phyloP scores from a whole-genome alignment of 371 early-diverging fungal species.

The Syncephalastrum racemosum region DNA sequence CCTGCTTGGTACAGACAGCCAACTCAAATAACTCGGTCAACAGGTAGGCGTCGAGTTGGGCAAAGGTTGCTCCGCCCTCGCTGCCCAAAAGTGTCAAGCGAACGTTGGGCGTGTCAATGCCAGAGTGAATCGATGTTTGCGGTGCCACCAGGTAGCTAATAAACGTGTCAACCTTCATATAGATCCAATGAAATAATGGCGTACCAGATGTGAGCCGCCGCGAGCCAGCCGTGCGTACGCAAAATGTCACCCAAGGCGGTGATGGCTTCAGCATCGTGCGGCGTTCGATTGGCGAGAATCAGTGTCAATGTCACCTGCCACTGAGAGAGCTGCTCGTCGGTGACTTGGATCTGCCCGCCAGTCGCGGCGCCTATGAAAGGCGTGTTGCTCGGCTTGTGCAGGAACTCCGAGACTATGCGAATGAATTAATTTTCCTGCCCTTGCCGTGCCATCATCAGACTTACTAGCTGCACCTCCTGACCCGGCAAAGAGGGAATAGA shows the following conservation, averaged over 20 bases:
- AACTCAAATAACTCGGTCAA: constrained; percentile 86
- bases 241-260: constrained; percentile 79
- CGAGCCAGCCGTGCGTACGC: constrained; percentile 53
- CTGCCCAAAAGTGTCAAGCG: constrained; percentile 64
- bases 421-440: neutral
- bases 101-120: constrained; percentile 57
- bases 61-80: constrained; percentile 36
- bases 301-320: constrained; percentile 76
- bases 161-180: constrained; percentile 9
- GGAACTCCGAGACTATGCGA: constrained; percentile 33
- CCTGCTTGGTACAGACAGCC: constrained; percentile 56
- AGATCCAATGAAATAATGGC: constrained; percentile 9
- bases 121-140: constrained; percentile 53
- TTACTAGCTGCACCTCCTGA: constrained; percentile 57
- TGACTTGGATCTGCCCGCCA: constrained; percentile 17
- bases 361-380: constrained; percentile 21
- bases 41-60: constrained; percentile 54
- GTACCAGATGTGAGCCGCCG: constrained; percentile 88
- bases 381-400: constrained; percentile 21
- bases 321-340: constrained; percentile 40
- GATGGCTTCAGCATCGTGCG: constrained; percentile 72
- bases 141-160: constrained; percentile 68
- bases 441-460: neutral
- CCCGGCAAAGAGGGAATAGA: constrained; percentile 77
- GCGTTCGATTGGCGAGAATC: constrained; percentile 84